phyloP scores from a whole-genome alignment of 495 filamentous ascomycete genomes.

The Neurospora discreta region DNA sequence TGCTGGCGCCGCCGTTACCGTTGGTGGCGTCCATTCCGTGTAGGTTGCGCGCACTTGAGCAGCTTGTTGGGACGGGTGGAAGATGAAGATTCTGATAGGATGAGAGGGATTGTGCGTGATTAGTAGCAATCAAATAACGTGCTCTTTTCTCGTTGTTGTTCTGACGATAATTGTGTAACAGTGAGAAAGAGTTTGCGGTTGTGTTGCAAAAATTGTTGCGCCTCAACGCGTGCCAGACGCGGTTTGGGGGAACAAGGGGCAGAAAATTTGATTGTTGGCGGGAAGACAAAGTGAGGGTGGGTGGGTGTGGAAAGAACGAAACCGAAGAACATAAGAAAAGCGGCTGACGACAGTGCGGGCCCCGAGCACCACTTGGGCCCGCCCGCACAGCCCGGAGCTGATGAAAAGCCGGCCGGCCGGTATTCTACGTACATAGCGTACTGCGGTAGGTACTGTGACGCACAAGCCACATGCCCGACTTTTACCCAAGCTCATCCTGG shows the following conservation, averaged over 20 bases:
- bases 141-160: not conserved
- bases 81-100: not conserved
- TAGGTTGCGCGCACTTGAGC: not conserved
- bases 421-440: no score
- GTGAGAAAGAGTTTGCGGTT: not conserved
- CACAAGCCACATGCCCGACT: not conserved
- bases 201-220: not conserved
- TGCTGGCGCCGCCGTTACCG: constrained; percentile 18
- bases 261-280: not conserved
- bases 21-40: constrained; percentile 13
- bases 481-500: not conserved
- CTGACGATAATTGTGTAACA: not conserved
- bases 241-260: not conserved
- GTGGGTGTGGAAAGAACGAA: no score
- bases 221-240: not conserved
- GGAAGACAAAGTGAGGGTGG: not conserved
- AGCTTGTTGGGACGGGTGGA: not conserved
- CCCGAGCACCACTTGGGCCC: no score
- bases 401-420: not conserved
- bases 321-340: not conserved
- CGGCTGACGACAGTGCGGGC: not conserved
- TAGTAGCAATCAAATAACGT: not conserved
- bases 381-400: not conserved
- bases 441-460: no score
- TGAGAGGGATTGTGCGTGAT: not conserved